Conservation (phyloP, 2,329 filamentous ascomycete species). For the Mycosphaerelloides madeirae region DNA sequence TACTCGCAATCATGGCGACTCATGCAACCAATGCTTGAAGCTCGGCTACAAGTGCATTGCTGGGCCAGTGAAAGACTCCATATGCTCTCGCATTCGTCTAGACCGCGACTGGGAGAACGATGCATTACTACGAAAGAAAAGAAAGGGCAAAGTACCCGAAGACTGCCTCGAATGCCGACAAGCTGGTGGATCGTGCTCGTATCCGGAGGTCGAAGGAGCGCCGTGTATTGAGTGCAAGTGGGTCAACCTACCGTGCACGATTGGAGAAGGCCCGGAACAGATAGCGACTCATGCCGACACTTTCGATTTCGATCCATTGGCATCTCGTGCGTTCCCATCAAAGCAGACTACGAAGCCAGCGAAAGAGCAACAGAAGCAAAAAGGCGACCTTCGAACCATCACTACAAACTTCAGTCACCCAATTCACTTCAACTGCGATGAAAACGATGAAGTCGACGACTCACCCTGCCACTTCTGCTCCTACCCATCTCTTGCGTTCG, state of each 20-base stretch:
- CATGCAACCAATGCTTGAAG: conserved; percentile 32
- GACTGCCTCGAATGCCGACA: conserved; percentile 14
- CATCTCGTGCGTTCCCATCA: neutral
- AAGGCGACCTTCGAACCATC: conserved; percentile 22
- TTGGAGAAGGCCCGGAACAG: neutral
- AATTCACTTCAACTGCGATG: conserved; percentile 35
- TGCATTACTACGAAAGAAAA: conserved; percentile 5
- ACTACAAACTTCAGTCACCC: conserved; percentile 39
- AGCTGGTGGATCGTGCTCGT: conserved; percentile 14
- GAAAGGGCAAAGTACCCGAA: conserved; percentile 1
- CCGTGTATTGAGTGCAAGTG: conserved; percentile 18
- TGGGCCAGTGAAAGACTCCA: conserved; percentile 30
- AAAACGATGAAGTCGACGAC: conserved; percentile 1
- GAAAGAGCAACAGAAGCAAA: conserved; percentile 2
- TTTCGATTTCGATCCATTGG: neutral
- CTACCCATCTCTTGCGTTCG: conserved; percentile 33
- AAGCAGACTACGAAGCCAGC: neutral
- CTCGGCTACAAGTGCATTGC: conserved; percentile 33
- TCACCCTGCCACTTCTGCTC: conserved; percentile 40
- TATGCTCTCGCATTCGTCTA: conserved; percentile 20
- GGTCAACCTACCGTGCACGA: conserved; percentile 3
- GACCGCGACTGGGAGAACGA: conserved; percentile 17
- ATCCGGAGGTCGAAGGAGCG: conserved; percentile 1
- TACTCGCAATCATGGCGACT: conserved; percentile 23
- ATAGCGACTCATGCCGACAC: neutral